Evolutionary conservation across 192 early-diverging fungal species (phyloP).

Genomic region (Spinellus fusiger): DNA sequence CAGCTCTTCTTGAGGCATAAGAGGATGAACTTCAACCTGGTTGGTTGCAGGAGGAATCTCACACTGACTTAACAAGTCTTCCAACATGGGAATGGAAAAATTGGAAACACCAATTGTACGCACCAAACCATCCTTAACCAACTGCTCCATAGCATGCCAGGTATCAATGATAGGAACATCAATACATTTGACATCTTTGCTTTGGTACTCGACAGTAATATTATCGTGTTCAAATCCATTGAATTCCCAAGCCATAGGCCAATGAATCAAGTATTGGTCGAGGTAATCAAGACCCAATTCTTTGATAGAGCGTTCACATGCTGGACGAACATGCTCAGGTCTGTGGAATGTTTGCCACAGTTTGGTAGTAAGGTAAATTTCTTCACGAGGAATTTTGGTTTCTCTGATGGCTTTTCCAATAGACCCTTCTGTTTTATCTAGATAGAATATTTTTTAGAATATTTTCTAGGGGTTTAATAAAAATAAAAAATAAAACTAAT

Average conservation of each 20-base stretch:
- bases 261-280: too few species aligned
- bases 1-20: slow-evolving; percentile 48
- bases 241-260: slow-evolving; percentile 53
- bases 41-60: too few species aligned
- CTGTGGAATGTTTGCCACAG: too few species aligned
- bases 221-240: slow-evolving; percentile 22
- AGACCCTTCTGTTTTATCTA: slow-evolving; percentile 13
- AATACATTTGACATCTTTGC: slow-evolving; percentile 38
- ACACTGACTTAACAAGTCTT: too few species aligned
- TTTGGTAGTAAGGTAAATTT: slow-evolving; percentile 64
- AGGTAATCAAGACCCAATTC: slow-evolving; percentile 66
- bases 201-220: slow-evolving; percentile 11
- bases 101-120: too few species aligned
- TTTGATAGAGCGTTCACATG: slow-evolving; percentile 42
- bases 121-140: too few species aligned
- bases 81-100: too few species aligned
- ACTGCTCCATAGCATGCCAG: too few species aligned
- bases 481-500: not conserved
- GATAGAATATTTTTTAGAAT: not conserved
- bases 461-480: not conserved
- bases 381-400: slow-evolving; percentile 50
- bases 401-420: slow-evolving; percentile 59
- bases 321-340: slow-evolving; percentile 40
- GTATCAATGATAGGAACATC: slow-evolving; percentile 57
- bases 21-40: slow-evolving; percentile 63